Conservation (phyloP, 1,284 basidiomycete genomes). For the Boletus calvinii region DNA sequence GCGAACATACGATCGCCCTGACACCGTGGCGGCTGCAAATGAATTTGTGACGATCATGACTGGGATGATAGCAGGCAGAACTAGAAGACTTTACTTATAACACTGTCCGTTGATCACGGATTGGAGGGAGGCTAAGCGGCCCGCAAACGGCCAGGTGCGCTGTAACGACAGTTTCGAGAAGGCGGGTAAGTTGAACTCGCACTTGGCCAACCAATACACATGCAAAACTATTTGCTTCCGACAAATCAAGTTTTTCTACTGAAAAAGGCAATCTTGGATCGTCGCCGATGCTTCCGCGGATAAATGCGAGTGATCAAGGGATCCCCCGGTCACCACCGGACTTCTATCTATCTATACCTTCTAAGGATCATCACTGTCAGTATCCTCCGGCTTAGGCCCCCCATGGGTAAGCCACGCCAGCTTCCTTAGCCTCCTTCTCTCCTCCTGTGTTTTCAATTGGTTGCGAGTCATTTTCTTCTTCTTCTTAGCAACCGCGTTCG, state of each 20-base stretch:
- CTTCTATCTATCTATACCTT: constrained; percentile 2
- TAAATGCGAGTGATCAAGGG: constrained; percentile 11
- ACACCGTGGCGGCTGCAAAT: constrained; percentile 24
- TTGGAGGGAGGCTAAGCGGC: constrained; percentile 23
- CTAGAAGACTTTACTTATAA: constrained; percentile 1
- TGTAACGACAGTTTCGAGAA: constrained; percentile 25
- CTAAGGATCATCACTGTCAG: constrained; percentile 51
- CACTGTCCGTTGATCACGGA: constrained; percentile 24
- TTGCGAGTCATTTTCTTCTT: constrained; percentile 94
- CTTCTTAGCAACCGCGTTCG: constrained; percentile 56
- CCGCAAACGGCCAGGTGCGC: constrained; percentile 18
- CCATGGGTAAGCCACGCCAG: constrained; percentile 84
- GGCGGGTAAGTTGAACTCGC: constrained; percentile 4
- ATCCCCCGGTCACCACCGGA: constrained; percentile 26
- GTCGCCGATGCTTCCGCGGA: constrained; percentile 33
- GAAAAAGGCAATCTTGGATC: constrained; percentile 37
- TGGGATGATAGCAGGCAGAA: neutral
- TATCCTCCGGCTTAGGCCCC: constrained; percentile 77
- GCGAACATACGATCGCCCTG: constrained; percentile 17
- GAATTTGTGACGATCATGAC: constrained; percentile 34
- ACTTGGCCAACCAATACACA: neutral
- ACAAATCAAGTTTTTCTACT: constrained; percentile 17
- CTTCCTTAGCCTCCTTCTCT: constrained; percentile 76
- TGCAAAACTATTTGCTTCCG: neutral
- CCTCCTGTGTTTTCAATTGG: constrained; percentile 86